phyloP scores from a whole-genome alignment of 2,329 filamentous ascomycete genomes.

The Diaporthe humulicola region DNA sequence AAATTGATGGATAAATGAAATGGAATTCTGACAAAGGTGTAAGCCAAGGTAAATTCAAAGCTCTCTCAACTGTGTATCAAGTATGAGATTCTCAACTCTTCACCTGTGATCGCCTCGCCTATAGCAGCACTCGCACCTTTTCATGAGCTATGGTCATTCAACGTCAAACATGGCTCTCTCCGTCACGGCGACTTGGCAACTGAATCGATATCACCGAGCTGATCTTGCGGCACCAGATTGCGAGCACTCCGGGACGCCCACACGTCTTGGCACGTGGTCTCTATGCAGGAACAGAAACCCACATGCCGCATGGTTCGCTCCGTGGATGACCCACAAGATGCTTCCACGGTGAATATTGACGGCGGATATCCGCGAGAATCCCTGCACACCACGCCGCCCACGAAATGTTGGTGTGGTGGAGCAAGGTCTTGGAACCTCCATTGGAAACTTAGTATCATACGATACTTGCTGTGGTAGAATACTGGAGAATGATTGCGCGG shows the following conservation, averaged over 20 bases:
- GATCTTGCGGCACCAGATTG: background rate
- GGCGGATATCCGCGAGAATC: background rate
- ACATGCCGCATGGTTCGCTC: background rate
- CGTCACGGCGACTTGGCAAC: background rate
- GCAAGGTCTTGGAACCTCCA: background rate
- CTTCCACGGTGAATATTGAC: conserved; percentile 4
- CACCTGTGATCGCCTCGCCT: background rate
- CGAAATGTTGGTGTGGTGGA: background rate
- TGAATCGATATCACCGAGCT: background rate
- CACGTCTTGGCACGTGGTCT: background rate
- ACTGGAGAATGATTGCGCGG: background rate
- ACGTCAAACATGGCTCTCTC: background rate
- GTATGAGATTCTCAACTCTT: background rate
- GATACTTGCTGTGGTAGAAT: background rate
- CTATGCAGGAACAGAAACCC: background rate
- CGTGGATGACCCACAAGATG: background rate
- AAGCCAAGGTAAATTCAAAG: background rate
- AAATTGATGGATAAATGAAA: no score
- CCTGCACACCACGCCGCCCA: background rate
- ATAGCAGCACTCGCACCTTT: background rate
- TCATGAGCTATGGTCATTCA: background rate
- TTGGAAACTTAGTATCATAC: background rate
- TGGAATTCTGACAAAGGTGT: background rate
- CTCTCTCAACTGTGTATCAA: no score
- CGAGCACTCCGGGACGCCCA: background rate